A percentile compares a stretch with the other conserved stretches of the same genome.
Conservation (phyloP, 495 filamentous ascomycete genomes). For the Lasiosphaeria hispida region DNA sequence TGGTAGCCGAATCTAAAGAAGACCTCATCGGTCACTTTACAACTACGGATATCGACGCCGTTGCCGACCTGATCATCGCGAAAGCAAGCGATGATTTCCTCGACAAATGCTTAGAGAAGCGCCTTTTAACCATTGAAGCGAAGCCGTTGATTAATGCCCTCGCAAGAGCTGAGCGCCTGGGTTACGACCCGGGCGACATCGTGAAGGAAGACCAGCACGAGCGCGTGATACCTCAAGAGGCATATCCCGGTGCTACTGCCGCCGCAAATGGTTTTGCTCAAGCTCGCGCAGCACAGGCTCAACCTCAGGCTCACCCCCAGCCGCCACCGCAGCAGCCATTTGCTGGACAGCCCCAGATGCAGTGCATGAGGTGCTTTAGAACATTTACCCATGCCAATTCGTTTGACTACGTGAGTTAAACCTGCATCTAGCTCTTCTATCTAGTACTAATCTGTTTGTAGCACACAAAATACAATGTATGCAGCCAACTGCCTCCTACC, state of each 20-base stretch:
- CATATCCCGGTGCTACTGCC: constrained; percentile 20
- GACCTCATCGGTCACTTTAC: constrained; percentile 42
- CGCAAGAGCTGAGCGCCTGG: constrained; percentile 48
- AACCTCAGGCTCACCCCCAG: constrained; percentile 8
- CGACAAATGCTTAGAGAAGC: constrained; percentile 44
- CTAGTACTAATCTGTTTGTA: constrained; percentile 10
- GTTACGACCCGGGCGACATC: constrained; percentile 44
- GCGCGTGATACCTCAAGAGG: constrained; percentile 32
- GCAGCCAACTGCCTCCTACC: constrained; percentile 30
- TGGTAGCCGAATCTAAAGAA: constrained; percentile 40
- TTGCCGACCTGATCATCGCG: constrained; percentile 37
- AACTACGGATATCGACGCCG: constrained; percentile 35
- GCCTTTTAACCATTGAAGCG: constrained; percentile 47
- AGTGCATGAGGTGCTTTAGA: constrained; percentile 42
- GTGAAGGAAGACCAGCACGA: constrained; percentile 38
- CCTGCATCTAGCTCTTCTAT: background rate
- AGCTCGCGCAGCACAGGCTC: background rate
- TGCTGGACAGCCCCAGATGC: constrained; percentile 11
- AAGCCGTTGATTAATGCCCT: constrained; percentile 48
- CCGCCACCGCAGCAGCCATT: background rate
- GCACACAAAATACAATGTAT: constrained; percentile 41
- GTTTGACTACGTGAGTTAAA: constrained; percentile 41
- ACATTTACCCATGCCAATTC: constrained; percentile 32
- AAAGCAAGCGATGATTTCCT: constrained; percentile 47
- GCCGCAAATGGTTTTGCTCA: constrained; percentile 11